Conservation (phyloP, 371 early-diverging fungal species). For the Syncephalastrum contaminatum region DNA sequence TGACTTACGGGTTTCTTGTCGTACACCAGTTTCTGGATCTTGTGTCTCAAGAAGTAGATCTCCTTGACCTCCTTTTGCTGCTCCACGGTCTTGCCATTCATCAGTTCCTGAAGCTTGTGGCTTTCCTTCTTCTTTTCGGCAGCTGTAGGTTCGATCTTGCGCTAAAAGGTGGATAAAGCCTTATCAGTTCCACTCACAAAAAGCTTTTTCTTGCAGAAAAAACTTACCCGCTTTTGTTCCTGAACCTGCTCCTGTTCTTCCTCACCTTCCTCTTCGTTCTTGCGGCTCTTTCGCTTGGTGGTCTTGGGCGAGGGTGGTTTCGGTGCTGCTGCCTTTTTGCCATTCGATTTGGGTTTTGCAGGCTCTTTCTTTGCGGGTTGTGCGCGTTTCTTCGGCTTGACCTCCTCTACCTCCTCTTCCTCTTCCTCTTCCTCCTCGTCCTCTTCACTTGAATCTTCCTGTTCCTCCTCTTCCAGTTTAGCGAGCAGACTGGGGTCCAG, state of each 20-base stretch:
- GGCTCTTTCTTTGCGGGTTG: neutral
- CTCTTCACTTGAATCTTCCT: constrained; percentile 13
- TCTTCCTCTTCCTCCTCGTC: constrained; percentile 16
- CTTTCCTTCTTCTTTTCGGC: no score
- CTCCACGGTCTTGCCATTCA: constrained; percentile 17
- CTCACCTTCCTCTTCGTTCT: no score
- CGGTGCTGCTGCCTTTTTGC: constrained; percentile 4
- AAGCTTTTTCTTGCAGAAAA: no score
- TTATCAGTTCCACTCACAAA: no score
- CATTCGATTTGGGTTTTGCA: constrained; percentile 5
- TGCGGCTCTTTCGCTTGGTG: constrained; percentile 1
- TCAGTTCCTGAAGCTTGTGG: no score
- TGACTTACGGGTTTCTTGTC: constrained; percentile 46
- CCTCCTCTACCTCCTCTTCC: constrained; percentile 6
- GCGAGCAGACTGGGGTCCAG: constrained; percentile 27
- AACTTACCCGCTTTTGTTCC: no score
- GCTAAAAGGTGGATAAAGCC: no score
- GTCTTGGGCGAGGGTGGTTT: neutral
- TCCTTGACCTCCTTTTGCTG: constrained; percentile 24
- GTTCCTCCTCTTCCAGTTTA: constrained; percentile 17
- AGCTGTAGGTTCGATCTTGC: no score
- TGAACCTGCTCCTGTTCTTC: no score
- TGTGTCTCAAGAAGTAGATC: constrained; percentile 42
- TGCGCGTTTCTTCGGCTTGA: constrained; percentile 1
- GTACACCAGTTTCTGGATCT: constrained; percentile 45